Base-by-base conservation (phyloP, 108 stramenopile species). In the Nannochloropsis oceanica region DNA sequence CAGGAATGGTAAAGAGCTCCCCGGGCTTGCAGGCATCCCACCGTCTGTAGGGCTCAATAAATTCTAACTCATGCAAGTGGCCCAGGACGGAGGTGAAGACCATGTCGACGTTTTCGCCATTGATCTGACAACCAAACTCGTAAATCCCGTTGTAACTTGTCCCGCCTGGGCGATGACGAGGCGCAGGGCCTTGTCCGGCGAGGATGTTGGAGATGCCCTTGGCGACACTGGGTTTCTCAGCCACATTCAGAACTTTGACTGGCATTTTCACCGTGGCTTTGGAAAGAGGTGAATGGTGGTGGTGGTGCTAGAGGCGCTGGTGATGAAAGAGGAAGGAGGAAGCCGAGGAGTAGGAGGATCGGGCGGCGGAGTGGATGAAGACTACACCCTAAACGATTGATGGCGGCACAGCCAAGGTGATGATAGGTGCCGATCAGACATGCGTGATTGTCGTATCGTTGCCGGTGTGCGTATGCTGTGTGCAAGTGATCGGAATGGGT, bases 171-270 rank as follows among this genome's bases (percentile, higher is more conserved):
- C 81, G 83, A 13, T 82, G 81, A 26, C 88, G 88, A 18, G 83
- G 11, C 8, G 22, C n/a, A 27, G 87, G 26, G 26, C 43, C 42
- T 8, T 90, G 82, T 26, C 43, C 25, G 12, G 87, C 84, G 1
- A 92, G 91, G n/a, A 89, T 88, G 26, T 84, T 84, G 42, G 96
- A 95, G 59, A 99, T 87, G 13, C 94, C 92, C 46, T 94, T 93
- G 18, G 99, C 99, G 42, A 99, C 97, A 9, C 93, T 93, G 5
- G 96, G 96, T 91, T 99, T 99, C 92, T 99, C 99, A 27, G 99
- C 97, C 44, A 99, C 97, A 89, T 97, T 96, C 24, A 99, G 93
- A 18, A 84, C 87, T 50, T 81, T 84, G 81, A 88, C 9, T 73
- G 59, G 22, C 59, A 73, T 73, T 73, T 73, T 18, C 9, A 73